phyloP scores from a whole-genome alignment of 2,329 filamentous ascomycete species.

The Trichophyton schoenleinii region DNA sequence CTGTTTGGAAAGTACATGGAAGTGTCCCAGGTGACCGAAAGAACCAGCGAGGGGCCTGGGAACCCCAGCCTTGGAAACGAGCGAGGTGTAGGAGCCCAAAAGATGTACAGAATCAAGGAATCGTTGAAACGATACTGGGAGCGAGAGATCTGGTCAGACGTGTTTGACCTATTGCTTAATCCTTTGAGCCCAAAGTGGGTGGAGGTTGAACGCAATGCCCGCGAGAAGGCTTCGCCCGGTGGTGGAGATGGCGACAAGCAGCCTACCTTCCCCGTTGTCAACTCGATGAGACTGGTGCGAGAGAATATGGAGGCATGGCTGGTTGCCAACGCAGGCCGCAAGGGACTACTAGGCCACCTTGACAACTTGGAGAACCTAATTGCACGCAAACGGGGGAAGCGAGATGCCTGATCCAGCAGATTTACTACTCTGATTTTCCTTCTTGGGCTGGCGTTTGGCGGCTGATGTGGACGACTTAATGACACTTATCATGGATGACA shows the following conservation, averaged over 20 bases:
- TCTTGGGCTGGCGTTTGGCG: neutral
- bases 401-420: neutral
- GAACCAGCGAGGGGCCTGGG: constrained; percentile 14
- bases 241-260: neutral
- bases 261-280: constrained; percentile 46
- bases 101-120: constrained; percentile 70
- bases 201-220: constrained; percentile 42
- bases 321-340: constrained; percentile 67
- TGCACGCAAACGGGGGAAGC: constrained; percentile 36
- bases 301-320: constrained; percentile 78
- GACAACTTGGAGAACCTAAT: constrained; percentile 56
- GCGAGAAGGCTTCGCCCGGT: neutral
- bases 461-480: neutral
- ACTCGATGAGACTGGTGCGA: constrained; percentile 54
- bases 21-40: constrained; percentile 39
- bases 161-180: constrained; percentile 79
- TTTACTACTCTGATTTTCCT: neutral
- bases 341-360: constrained; percentile 47
- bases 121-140: constrained; percentile 93
- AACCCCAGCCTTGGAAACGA: constrained; percentile 11
- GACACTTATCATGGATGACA: neutral
- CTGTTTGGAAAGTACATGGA: constrained; percentile 94
- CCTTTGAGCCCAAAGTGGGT: constrained; percentile 48
- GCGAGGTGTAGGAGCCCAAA: constrained; percentile 22
- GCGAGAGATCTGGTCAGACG: constrained; percentile 72